Evolutionary conservation across 2,329 filamentous ascomycete genomes (phyloP), one percentile per base, ranked within the genome.

Genomic region (Colletotrichum cuscutae): DNA sequence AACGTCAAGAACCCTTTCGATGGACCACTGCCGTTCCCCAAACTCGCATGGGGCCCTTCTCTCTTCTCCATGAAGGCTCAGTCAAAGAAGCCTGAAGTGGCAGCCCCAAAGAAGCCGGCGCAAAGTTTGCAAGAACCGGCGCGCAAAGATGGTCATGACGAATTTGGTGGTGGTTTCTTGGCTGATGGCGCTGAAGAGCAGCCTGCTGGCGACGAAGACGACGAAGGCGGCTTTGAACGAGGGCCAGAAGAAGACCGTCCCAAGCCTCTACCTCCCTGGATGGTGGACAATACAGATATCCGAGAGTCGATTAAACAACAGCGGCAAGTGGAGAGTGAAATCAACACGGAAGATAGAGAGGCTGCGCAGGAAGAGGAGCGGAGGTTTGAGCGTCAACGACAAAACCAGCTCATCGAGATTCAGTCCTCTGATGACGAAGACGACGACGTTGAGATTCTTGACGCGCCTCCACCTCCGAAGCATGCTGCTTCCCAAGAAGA

Each of bases 21-120:
- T 75, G 96, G 96, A 0, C 95, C 95, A 0, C 82, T 99, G 5
- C 97, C 97, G 0, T 99, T 99, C 78, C 95, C 98, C 77, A 96
- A 95, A 78, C 87, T 98, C 1, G 91, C 93, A 57, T 91, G 89
- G 86, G 91, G 89, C 64, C 92, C 89, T 2, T 88, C 87, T 1
- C 84, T 91, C 2, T 91, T 91, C 72, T 82, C 82, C 5, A 86
- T 85, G 74, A 86, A 84, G 68, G 73, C 76, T 7, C 73, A 56
- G 24, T n/a, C 65, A 11, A 63, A 64, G 32, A 72, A 68, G 62
- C n/a, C 52, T 9, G 49, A 67, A 58, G 26, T 22, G 26, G 12
- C n/a, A 15, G 32, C 37, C 3, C 5, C 60, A 3, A 74, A 77
- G 5, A 74, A 79, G 28, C 46, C 64, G 13, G 19, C 61, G 4